Conservation (phyloP, 768 basidiomycete species). For the Asterophora lycoperdoides region DNA sequence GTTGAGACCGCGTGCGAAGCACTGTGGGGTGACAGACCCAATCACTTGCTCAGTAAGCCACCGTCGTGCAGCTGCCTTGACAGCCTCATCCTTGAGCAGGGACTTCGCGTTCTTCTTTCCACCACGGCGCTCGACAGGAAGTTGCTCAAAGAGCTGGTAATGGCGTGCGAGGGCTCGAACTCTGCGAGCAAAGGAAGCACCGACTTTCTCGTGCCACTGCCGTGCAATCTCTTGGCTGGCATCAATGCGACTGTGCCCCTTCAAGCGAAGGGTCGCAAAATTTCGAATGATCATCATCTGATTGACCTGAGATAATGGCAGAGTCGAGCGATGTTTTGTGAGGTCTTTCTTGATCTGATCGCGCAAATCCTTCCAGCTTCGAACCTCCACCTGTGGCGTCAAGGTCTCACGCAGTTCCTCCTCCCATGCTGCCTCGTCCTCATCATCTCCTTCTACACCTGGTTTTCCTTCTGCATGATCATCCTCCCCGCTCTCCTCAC, state of each 20-base stretch:
- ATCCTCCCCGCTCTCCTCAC: no score
- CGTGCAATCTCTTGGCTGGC: constrained; percentile 33
- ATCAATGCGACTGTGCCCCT: constrained; percentile 22
- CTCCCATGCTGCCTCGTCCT: constrained; percentile 3
- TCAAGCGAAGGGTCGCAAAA: constrained; percentile 32
- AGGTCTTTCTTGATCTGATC: constrained; percentile 29
- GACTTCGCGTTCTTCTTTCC: not conserved
- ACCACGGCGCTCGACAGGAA: not conserved
- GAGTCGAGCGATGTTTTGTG: not conserved
- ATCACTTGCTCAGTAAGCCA: constrained; percentile 21
- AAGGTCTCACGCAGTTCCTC: constrained; percentile 5
- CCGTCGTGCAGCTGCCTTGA: constrained; percentile 1
- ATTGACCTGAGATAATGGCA: constrained; percentile 22
- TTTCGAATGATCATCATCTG: constrained; percentile 30
- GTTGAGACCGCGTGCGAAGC: constrained; percentile 24
- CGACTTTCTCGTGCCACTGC: constrained; percentile 31
- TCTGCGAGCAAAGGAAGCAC: constrained; percentile 13
- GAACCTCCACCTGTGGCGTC: constrained; percentile 10
- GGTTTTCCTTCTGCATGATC: no score
- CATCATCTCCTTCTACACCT: no score
- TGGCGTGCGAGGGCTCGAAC: constrained; percentile 8
- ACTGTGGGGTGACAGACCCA: constrained; percentile 27
- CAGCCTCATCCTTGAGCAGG: not conserved
- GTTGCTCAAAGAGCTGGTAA: constrained; percentile 2
- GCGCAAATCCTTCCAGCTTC: constrained; percentile 22